A percentile compares a stretch with the other conserved stretches of the same genome.
Conservation (phyloP, 352 stramenopile genomes). For the Phytophthora cajani region DNA sequence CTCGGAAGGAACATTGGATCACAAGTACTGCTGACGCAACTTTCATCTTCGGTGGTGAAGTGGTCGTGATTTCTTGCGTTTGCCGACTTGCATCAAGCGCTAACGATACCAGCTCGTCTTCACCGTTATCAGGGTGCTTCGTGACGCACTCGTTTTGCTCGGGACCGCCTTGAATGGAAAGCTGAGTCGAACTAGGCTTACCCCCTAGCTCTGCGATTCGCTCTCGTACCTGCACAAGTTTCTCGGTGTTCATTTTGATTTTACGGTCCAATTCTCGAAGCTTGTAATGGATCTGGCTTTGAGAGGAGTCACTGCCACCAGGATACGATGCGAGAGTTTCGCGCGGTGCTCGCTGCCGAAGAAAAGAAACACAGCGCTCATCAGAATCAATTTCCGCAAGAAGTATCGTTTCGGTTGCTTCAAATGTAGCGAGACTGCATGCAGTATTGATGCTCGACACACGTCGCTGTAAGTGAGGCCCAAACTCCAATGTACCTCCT, state of each 20-base stretch:
- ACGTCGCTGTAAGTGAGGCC: slow-evolving; percentile 7
- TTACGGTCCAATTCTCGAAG: slow-evolving; percentile 35
- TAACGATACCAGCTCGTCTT: neutral
- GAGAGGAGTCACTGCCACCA: slow-evolving; percentile 1
- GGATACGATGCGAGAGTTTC: neutral
- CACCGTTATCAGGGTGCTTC: neutral
- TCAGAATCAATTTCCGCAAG: slow-evolving; percentile 50
- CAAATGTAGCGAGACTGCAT: slow-evolving; percentile 31
- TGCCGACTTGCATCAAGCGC: neutral
- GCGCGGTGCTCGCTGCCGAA: slow-evolving; percentile 27
- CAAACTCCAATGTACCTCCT: neutral
- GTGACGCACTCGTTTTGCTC: neutral
- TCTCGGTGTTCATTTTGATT: slow-evolving; percentile 53
- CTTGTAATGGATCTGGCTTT: slow-evolving; percentile 36
- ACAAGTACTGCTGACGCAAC: slow-evolving; percentile 21
- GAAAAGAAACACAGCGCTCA: slow-evolving; percentile 39
- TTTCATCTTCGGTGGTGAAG: neutral
- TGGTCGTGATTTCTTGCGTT: neutral
- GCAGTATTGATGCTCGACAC: slow-evolving; percentile 14
- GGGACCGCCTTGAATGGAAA: neutral
- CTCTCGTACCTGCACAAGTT: slow-evolving; percentile 38
- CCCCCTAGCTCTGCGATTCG: slow-evolving; percentile 35
- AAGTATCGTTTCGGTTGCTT: slow-evolving; percentile 46
- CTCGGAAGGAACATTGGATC: slow-evolving; percentile 43
- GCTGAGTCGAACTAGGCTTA: neutral